Evolutionary conservation across 192 early-diverging fungal genomes (phyloP).

Genomic region (Linnemannia schmuckeri): DNA sequence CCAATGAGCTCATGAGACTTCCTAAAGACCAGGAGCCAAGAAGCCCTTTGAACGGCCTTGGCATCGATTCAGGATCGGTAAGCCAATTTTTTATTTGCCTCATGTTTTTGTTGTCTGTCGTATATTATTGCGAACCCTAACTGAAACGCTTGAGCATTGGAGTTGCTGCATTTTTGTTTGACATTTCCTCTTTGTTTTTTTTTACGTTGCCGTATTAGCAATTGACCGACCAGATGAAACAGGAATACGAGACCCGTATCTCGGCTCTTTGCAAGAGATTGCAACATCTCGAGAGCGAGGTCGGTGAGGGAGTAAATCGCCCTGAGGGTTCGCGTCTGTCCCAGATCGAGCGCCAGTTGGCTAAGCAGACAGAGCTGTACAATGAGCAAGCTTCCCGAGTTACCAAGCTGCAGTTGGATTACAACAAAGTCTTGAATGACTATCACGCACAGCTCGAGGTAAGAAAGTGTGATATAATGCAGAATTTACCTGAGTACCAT

Average conservation of each 20-base stretch:
- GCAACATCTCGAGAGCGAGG: slow-evolving; percentile 75
- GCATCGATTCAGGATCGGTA: slow-evolving; percentile 29
- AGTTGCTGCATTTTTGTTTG: not conserved
- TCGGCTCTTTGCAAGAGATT: slow-evolving; percentile 72
- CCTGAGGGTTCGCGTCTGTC: slow-evolving; percentile 45
- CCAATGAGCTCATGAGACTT: slow-evolving; percentile 17
- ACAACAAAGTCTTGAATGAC: slow-evolving; percentile 77
- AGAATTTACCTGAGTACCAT: slow-evolving; percentile 18
- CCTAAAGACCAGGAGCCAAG: slow-evolving; percentile 20
- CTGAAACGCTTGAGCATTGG: not conserved
- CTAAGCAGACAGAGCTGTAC: slow-evolving; percentile 52
- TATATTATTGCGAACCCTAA: not conserved
- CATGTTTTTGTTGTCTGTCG: not conserved
- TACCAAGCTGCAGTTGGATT: slow-evolving; percentile 69
- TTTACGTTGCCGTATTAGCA: not conserved
- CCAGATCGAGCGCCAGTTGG: slow-evolving; percentile 56
- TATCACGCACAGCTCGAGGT: slow-evolving; percentile 82
- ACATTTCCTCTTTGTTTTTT: not conserved
- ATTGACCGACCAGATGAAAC: slow-evolving; percentile 59
- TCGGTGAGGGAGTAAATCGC: slow-evolving; percentile 53
- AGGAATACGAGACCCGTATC: slow-evolving; percentile 77
- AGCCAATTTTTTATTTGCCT: not conserved
- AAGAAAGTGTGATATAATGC: slow-evolving; percentile 6
- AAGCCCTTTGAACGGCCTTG: slow-evolving; percentile 20
- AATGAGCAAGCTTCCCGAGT: slow-evolving; percentile 41